Evolutionary conservation across 1,284 basidiomycete species (phyloP).

Genomic region (Pseudozyma pruni): DNA sequence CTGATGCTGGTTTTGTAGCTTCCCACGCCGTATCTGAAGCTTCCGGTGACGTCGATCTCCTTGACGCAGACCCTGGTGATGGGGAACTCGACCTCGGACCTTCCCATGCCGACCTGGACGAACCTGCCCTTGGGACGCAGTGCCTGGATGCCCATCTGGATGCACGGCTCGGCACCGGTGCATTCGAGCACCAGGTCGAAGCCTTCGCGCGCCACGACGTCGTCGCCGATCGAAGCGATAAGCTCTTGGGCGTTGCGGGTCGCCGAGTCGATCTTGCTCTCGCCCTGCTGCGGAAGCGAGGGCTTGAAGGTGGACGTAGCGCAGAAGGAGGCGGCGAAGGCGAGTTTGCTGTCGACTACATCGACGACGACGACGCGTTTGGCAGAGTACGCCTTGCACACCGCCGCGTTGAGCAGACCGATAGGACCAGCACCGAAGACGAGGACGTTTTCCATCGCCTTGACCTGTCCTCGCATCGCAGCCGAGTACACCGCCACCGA

Average conservation of each 20-base stretch:
- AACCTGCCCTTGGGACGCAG: conserved; percentile 56
- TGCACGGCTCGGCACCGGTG: conserved; percentile 70
- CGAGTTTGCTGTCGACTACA: conserved; percentile 81
- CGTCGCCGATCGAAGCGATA: conserved; percentile 69
- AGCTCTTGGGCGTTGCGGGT: conserved; percentile 72
- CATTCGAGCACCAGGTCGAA: conserved; percentile 75
- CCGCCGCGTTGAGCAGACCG: conserved; percentile 89
- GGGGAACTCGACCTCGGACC: conserved; percentile 68
- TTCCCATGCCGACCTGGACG: conserved; percentile 73
- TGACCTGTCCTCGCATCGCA: conserved; percentile 79
- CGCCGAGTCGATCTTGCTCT: conserved; percentile 67
- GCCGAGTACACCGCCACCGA: conserved; percentile 91
- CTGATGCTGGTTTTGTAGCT: conserved; percentile 74
- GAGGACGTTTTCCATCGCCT: conserved; percentile 67
- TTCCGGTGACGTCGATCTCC: conserved; percentile 67
- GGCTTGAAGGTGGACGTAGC: conserved; percentile 85
- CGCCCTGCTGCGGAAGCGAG: conserved; percentile 53
- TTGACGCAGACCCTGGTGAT: conserved; percentile 68
- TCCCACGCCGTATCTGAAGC: conserved; percentile 86
- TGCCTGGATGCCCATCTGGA: conserved; percentile 61
- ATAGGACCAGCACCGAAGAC: conserved; percentile 91
- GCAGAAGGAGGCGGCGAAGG: conserved; percentile 88
- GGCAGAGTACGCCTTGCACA: conserved; percentile 78
- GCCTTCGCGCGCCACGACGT: conserved; percentile 70
- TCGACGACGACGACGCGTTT: conserved; percentile 70